A percentile compares a stretch with the other conserved stretches of the same genome.
Evolutionary conservation across 805 yeast species (phyloP).

Genomic region (Wickerhamomyces chaumierensis): DNA sequence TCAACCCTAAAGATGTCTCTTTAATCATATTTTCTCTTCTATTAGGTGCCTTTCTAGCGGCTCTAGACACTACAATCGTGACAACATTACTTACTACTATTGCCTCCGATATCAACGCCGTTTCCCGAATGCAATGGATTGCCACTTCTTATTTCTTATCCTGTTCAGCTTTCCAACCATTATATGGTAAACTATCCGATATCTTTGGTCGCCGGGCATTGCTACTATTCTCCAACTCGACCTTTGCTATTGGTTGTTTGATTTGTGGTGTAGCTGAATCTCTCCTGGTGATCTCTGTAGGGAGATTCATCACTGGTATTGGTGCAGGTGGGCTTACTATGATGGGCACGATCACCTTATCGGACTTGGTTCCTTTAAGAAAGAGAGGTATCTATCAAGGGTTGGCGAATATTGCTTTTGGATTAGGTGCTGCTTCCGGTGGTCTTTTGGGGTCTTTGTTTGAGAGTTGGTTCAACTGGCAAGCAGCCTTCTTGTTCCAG

Average conservation of each 20-base stretch:
- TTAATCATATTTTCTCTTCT: neutral
- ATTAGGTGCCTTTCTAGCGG: conserved; percentile 31
- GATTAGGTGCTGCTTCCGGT: conserved; percentile 65
- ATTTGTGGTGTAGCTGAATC: conserved; percentile 23
- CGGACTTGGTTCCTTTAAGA: conserved; percentile 43
- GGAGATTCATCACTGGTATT: conserved; percentile 63
- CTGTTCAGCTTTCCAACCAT: conserved; percentile 57
- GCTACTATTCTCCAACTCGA: conserved; percentile 25
- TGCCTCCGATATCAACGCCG: conserved; percentile 52
- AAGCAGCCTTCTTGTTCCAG: conserved; percentile 45
- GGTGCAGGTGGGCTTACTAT: conserved; percentile 85
- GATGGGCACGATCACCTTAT: conserved; percentile 54
- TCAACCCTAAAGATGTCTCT: neutral
- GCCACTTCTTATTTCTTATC: conserved; percentile 54
- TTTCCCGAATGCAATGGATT: conserved; percentile 56
- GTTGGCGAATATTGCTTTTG: conserved; percentile 37
- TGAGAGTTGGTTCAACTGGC: conserved; percentile 50
- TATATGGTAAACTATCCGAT: conserved; percentile 53
- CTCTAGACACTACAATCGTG: conserved; percentile 54
- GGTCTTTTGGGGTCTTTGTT: conserved; percentile 52
- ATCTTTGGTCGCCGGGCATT: conserved; percentile 47
- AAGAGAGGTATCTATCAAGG: conserved; percentile 46
- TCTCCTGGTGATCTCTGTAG: conserved; percentile 27
- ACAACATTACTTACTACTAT: conserved; percentile 51
- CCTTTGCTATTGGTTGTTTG: conserved; percentile 33